phyloP scores from a whole-genome alignment of 805 yeast genomes.

The Kuraishia piskuri region DNA sequence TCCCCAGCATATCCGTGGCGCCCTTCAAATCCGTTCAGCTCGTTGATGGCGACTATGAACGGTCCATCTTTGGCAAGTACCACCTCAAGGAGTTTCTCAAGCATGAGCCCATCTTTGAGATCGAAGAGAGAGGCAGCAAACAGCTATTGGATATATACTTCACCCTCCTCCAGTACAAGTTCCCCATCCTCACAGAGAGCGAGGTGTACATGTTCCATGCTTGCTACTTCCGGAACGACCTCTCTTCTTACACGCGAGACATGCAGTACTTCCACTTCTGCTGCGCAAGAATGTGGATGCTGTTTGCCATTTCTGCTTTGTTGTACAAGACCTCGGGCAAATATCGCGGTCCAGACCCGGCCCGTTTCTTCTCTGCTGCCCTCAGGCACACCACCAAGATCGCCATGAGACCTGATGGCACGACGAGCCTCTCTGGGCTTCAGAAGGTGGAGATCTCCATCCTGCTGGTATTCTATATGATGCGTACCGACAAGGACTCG shows the following conservation, averaged over 20 bases:
- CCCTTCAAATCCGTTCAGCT: background rate
- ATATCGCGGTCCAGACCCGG: conserved; percentile 46
- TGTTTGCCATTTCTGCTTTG: conserved; percentile 43
- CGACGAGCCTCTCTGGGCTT: conserved; percentile 20
- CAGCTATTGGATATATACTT: conserved; percentile 48
- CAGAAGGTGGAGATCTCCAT: conserved; percentile 46
- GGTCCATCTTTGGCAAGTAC: conserved; percentile 21
- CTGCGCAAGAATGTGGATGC: conserved; percentile 48
- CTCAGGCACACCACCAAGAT: conserved; percentile 45
- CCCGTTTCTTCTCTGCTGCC: conserved; percentile 50
- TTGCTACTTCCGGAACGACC: conserved; percentile 30
- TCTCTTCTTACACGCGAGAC: conserved; percentile 25
- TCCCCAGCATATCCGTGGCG: background rate
- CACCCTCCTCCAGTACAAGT: conserved; percentile 45
- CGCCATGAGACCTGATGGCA: conserved; percentile 12
- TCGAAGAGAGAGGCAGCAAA: conserved; percentile 40
- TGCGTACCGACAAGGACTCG: conserved; percentile 55
- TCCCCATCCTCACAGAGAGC: conserved; percentile 44
- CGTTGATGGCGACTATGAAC: background rate
- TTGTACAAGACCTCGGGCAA: conserved; percentile 48
- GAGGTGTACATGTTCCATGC: conserved; percentile 43
- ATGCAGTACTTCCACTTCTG: conserved; percentile 39
- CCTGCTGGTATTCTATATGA: conserved; percentile 43
- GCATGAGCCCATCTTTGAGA: conserved; percentile 41
- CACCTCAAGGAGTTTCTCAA: conserved; percentile 36